A percentile compares a stretch with the other conserved stretches of the same genome.
phyloP scores from a whole-genome alignment of 768 basidiomycete genomes.

The Suillus clintonianus region DNA sequence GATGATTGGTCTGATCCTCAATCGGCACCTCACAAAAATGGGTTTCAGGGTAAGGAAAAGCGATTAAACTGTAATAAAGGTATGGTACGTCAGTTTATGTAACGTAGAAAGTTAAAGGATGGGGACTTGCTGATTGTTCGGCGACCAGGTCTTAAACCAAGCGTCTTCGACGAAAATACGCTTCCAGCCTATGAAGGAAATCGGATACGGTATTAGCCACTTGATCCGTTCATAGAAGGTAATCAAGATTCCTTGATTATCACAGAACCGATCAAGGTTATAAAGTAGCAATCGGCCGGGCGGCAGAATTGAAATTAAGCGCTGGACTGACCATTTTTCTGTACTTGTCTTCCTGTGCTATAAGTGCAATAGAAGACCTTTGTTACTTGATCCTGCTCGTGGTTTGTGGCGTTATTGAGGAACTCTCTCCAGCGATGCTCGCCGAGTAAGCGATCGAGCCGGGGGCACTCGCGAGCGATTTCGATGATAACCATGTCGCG shows the following conservation, averaged over 20 bases:
- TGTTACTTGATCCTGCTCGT: conserved; percentile 28
- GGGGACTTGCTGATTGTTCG: conserved; percentile 25
- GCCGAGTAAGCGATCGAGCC: conserved; percentile 41
- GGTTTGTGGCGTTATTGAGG: conserved; percentile 30
- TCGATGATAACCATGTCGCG: conserved; percentile 49
- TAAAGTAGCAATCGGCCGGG: not conserved
- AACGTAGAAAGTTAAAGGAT: not conserved
- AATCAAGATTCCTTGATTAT: not conserved
- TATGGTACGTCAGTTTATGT: not conserved
- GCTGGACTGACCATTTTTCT: conserved; percentile 43
- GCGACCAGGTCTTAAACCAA: conserved; percentile 40
- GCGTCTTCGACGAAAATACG: conserved; percentile 42
- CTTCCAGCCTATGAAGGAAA: conserved; percentile 44
- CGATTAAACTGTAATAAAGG: conserved; percentile 25
- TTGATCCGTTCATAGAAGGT: not conserved
- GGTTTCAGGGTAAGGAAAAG: conserved; percentile 42
- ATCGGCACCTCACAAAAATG: conserved; percentile 40
- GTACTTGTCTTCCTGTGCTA: conserved; percentile 39
- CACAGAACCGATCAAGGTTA: not conserved
- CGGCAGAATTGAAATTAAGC: not conserved
- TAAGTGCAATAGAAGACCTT: conserved; percentile 44
- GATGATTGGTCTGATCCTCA: conserved; percentile 39
- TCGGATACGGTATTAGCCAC: not conserved
- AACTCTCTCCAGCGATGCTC: conserved; percentile 45
- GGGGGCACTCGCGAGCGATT: conserved; percentile 30